phyloP scores from a whole-genome alignment of 805 yeast species.

The Grigorovia transvaalensis region DNA sequence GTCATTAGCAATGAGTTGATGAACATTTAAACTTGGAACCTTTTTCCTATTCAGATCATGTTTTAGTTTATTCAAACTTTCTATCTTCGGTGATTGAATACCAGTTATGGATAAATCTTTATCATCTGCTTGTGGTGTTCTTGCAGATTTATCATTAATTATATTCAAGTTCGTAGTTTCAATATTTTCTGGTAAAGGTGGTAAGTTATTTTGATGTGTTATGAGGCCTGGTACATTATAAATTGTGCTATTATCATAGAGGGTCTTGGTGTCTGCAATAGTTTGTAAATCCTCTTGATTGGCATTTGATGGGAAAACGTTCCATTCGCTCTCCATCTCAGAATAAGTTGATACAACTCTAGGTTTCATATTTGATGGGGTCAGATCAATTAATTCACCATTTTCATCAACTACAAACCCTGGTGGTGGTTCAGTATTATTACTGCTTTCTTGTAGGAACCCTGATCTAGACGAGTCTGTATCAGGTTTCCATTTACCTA shows the following conservation, averaged over 20 bases:
- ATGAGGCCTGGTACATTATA: slow-evolving; percentile 29
- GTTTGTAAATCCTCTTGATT: slow-evolving; percentile 23
- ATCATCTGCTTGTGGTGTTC: not conserved
- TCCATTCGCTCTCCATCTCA: slow-evolving; percentile 28
- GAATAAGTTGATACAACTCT: slow-evolving; percentile 25
- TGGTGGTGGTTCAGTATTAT: slow-evolving; percentile 19
- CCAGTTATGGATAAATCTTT: not conserved
- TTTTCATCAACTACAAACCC: slow-evolving; percentile 28
- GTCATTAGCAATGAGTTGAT: slow-evolving; percentile 28
- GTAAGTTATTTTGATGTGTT: slow-evolving; percentile 18
- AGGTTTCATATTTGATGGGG: slow-evolving; percentile 24
- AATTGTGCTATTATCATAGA: slow-evolving; percentile 28
- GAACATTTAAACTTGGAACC: slow-evolving; percentile 33
- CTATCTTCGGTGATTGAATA: slow-evolving; percentile 9
- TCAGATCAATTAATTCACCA: slow-evolving; percentile 25
- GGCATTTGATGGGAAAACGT: slow-evolving; percentile 25
- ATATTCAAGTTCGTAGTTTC: not conserved
- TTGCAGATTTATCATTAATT: not conserved
- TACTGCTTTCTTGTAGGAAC: slow-evolving; percentile 32
- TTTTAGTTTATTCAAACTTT: slow-evolving; percentile 26
- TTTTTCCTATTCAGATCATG: slow-evolving; percentile 20
- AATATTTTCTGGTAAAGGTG: slow-evolving; percentile 24
- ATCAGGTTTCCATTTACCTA: slow-evolving; percentile 44
- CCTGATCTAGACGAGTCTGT: slow-evolving; percentile 32
- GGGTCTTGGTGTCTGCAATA: slow-evolving; percentile 26